Base-by-base conservation (phyloP, 768 basidiomycete genomes). In the Filobasidium wieringae region DNA sequence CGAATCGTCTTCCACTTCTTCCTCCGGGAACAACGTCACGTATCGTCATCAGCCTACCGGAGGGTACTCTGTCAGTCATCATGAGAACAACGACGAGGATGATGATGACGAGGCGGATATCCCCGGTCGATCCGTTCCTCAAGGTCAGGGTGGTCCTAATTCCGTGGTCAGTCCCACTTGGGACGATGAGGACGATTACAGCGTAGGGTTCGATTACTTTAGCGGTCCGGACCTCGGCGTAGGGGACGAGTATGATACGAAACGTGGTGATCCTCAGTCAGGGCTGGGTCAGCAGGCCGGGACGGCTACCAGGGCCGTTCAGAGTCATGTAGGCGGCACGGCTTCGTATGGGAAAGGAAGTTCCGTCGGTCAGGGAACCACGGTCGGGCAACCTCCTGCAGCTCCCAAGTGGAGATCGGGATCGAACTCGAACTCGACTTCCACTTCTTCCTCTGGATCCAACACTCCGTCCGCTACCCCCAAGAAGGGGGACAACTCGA, bases 161-260 rank as follows among this genome's bases (percentile, higher is more conserved):
- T 73, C 71, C 51, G 45, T 62, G 54, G 56, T 63, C 33, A 53
- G 63, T 55, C 53, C 71, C 17, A 62, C 65, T 57, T 72, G 71
- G 72, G 74, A 77, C 60, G 72, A 72, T 14, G 75, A 76, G 51
- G 70, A 76, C 33, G 76, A 74, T 39, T 74, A 73, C 49, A 64
- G 72, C 30, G 77, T 76, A 61, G 79, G 80, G 15, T 80, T 80
- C 63, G 81, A 84, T 64, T 81, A 81, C 70, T 83, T 83, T 63
- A 79, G 73, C 9, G 81, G 80, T 1, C 78, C 82, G 8, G 80
- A 82, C 66, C 74, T 82, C 14, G 80, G 79, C 2, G 79, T 79
- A 53, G 80, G 65, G 63, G 57, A 57, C 55, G 68, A 55, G 51
- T 67, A 59, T 57, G 68, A 27, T 29, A 63, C 70, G 70, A 40